These are phyloP conservation scores for Phytopythium mirpurense DNA, from an alignment of 352 stramenopile species.

Conservation along the genomic window DNA sequence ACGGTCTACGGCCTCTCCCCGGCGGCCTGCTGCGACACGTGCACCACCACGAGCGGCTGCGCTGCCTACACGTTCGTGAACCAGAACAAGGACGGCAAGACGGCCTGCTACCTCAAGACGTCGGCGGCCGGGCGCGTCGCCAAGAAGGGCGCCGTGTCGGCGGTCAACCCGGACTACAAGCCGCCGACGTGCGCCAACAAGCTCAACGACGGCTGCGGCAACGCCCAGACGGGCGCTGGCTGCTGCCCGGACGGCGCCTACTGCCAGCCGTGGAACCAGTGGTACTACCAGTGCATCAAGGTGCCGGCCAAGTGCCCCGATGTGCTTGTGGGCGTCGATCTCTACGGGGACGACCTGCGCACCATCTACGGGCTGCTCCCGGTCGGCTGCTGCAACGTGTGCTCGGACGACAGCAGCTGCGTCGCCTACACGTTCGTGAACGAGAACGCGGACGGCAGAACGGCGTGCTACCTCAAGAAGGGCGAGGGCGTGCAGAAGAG, in stretches of 20 bases:
- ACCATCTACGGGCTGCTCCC: constrained; percentile 34
- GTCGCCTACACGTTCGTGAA: constrained; percentile 54
- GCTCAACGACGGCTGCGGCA: constrained; percentile 28
- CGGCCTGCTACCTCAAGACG: constrained; percentile 48
- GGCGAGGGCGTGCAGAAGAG: constrained; percentile 19
- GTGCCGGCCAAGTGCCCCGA: constrained; percentile 32
- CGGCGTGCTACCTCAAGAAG: constrained; percentile 55
- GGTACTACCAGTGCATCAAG: constrained; percentile 51
- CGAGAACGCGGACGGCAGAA: constrained; percentile 40
- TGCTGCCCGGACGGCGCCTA: constrained; percentile 36
- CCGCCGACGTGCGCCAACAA: constrained; percentile 19
- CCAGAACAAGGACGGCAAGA: constrained; percentile 39
- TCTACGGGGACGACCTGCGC: constrained; percentile 41
- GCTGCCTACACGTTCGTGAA: constrained; percentile 58
- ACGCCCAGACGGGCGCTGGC: constrained; percentile 15
- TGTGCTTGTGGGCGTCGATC: constrained; percentile 33
- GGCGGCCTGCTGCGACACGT: constrained; percentile 35
- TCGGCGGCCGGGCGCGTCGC: constrained; percentile 13
- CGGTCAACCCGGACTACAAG: constrained; percentile 15
- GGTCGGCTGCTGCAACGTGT: constrained; percentile 44
- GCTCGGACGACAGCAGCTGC: constrained; percentile 27
- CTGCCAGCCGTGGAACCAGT: constrained; percentile 41
- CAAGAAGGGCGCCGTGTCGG: constrained; percentile 41
- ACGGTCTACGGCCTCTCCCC: constrained; percentile 35
- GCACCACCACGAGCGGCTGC: constrained; percentile 31